Base-by-base conservation (phyloP, 2,329 filamentous ascomycete genomes). In the Fusarium subtropicale region DNA sequence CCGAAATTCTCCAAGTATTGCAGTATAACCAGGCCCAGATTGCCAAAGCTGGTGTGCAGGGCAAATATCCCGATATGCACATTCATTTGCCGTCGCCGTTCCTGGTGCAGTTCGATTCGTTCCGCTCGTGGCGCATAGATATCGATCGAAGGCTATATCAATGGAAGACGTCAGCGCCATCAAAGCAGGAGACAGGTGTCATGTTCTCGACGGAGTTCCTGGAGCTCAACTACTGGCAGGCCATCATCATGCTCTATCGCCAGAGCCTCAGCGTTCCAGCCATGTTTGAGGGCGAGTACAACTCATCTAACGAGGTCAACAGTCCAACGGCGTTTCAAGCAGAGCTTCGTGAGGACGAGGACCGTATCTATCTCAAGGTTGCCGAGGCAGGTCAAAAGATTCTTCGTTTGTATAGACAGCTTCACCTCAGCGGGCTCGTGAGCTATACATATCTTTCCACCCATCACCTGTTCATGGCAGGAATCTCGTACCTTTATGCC, bases 211-310 rank as follows among this genome's bases (percentile, higher is more conserved):
- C 92, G 2, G 91, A 97, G 58, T 97, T 98, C 74, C 81, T 97
- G 7, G 93, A 97, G 74, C 85, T 98, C 64, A 98, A 98, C 79
- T 98, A 98, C 80, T 98, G 95, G 94, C 95, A 97, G 78, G 93
- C 94, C 5, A 90, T 98, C 64, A 97, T 97, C 71, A 94, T 97
- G 91, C 87, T 98, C 22, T 98, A 98, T 78, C 87, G 95, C 57
- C 95, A 97, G 79, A 96, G 94, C 78, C 80, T 97, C 65, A 91
- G 92, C 50, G 92, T 97, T 20, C 95, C 95, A 1, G 88, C 91
- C 41, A 89, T 94, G 75, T 89, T 98, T 60, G 93, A 94, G 56
- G 90, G 90, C 56, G 95, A 97, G 79, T 89, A 90, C 71, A 86
- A 88, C 72, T 88, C 88, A 3, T 86, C 87, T 7, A 86, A 87